Base-by-base conservation (phyloP, 2,329 filamentous ascomycete genomes). In the Lecanicillium sp. region DNA sequence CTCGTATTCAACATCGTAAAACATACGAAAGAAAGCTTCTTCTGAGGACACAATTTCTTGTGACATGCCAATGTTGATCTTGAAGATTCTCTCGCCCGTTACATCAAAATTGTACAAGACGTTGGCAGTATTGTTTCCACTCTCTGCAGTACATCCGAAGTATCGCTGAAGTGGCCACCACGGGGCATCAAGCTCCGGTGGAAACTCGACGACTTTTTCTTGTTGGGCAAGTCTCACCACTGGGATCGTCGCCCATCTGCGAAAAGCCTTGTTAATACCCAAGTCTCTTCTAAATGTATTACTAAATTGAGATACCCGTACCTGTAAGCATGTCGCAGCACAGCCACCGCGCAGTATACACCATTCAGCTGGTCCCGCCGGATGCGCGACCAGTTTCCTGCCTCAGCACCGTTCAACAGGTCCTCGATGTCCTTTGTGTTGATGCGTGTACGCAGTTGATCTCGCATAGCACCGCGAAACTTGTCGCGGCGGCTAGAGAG, bases 161-260 rank as follows among this genome's bases (percentile, higher is more conserved):
- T 52, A 46, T 5, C 43, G 36, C 40, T 60, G 55, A 5, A 61
- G 49, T 18, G 49, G 52, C 1, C 32, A 15, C 58, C 59, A 63
- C 5, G 58, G 54, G 2, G 41, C 30, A 10, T 50, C 46, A 6
- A 63, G 50, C 29, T 58, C 52, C 1, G 33, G 19, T 2, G 58
- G 59, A 12, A 62, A 45, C 19, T 52, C 44, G 10, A 62, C 33
- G 18, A 48, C 34, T 8, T 44, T 47, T 41, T 61, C 59, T 18
- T 52, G 37, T 44, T 62, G 59, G 17, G 57, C 59, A 10, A 55
- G 44, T 13, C 47, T 50, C 12, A 62, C 57, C 7, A 58, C 52
- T 2, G 59, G 59, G 13, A 59, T 52, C 6, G 50, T 58, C 13
- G 43, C 57, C 57, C 57, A 63, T 37, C 59, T 48, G 9, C 17